Conservation (phyloP, 2,329 filamentous ascomycete genomes). For the Colletotrichum liaoningense region DNA sequence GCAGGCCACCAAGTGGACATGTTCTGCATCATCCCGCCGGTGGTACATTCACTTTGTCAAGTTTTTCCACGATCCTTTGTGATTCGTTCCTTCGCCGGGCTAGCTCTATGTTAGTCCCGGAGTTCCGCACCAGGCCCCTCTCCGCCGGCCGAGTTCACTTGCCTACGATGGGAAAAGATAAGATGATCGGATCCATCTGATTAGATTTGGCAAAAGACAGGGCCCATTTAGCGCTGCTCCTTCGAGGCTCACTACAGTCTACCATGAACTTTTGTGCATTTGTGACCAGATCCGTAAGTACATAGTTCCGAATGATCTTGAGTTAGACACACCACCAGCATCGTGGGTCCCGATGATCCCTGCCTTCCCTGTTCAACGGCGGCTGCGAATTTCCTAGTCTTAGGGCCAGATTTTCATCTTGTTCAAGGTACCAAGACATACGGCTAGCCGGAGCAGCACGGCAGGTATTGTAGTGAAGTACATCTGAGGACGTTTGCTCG, state of each 20-base stretch:
- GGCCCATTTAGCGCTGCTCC: neutral
- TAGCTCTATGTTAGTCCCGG: constrained; percentile 13
- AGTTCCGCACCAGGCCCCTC: neutral
- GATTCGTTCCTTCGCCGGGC: neutral
- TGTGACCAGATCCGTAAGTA: neutral
- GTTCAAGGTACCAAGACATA: neutral
- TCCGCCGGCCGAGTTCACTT: neutral
- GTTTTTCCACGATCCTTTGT: neutral
- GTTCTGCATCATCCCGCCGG: neutral
- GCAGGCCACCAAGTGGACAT: neutral
- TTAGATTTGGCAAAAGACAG: neutral
- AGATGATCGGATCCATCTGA: neutral
- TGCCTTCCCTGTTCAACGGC: neutral
- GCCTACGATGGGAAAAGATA: neutral
- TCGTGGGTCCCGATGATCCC: neutral
- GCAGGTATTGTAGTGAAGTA: too few relatives aligned
- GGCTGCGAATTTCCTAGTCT: neutral
- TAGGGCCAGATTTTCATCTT: neutral
- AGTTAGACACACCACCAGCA: neutral
- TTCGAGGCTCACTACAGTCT: neutral
- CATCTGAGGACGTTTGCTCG: neutral
- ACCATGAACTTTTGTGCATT: neutral
- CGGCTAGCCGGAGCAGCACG: neutral
- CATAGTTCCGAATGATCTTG: neutral
- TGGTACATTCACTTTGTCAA: neutral